These are phyloP conservation scores for Neoboletus brunneissimus DNA, from an alignment of 768 basidiomycete genomes.

Conservation along the genomic window DNA sequence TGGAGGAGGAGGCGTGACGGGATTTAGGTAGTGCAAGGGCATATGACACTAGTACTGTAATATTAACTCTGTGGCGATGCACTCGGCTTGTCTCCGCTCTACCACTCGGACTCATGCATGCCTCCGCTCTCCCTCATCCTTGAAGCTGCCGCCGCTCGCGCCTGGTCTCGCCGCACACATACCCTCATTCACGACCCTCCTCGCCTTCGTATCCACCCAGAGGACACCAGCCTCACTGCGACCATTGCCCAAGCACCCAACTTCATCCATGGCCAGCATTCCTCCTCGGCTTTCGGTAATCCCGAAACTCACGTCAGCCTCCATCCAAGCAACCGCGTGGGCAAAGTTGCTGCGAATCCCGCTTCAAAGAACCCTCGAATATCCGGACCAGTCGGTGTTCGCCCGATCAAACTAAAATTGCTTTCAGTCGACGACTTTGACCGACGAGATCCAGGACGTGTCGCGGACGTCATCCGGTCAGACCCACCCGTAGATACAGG, in stretches of 20 bases:
- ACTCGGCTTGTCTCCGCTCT: not conserved
- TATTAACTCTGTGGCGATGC: slow-evolving; percentile 10
- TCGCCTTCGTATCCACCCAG: no score
- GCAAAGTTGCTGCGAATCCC: not conserved
- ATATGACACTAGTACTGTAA: not conserved
- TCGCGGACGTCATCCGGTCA: not conserved
- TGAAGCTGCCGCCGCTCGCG: slow-evolving; percentile 43
- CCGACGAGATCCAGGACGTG: slow-evolving; percentile 27
- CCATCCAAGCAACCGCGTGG: not conserved
- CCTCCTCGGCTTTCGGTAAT: not conserved
- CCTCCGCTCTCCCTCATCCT: slow-evolving; percentile 30
- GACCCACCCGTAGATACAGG: slow-evolving; percentile 6
- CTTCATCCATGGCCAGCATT: not conserved
- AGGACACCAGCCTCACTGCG: no score
- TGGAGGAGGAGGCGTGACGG: slow-evolving; percentile 24
- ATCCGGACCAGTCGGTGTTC: not conserved
- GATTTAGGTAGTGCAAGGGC: not conserved
- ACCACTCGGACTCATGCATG: slow-evolving; percentile 35
- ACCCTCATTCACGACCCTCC: not conserved
- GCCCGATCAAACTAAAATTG: slow-evolving; percentile 21
- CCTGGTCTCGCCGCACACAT: slow-evolving; percentile 38
- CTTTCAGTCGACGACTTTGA: slow-evolving; percentile 26
- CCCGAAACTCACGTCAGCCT: not conserved
- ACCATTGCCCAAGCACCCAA: no score
- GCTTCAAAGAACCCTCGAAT: not conserved